Evolutionary conservation across 2,329 filamentous ascomycete genomes (phyloP).

Genomic region (Furcasterigmium sp.): DNA sequence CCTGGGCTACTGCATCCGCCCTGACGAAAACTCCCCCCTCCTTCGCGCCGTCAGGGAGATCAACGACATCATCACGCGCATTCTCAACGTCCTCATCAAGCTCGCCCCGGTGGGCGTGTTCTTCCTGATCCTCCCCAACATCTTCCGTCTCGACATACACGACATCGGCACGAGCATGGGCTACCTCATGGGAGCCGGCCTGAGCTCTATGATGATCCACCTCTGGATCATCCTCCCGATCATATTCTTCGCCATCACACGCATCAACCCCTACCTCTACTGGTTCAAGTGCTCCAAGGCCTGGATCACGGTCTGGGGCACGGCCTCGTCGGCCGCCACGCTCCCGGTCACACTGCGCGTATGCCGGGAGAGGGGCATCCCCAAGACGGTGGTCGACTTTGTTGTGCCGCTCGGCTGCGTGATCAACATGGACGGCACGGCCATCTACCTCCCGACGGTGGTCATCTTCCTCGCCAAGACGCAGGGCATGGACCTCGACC

Average conservation of each 20-base stretch:
- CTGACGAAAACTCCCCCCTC: conserved; percentile 24
- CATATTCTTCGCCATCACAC: conserved; percentile 32
- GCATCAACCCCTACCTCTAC: conserved; percentile 39
- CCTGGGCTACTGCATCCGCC: conserved; percentile 38
- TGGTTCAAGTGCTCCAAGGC: conserved; percentile 44
- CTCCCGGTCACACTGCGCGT: conserved; percentile 42
- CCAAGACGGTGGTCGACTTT: conserved; percentile 39
- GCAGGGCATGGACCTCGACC: conserved; percentile 36
- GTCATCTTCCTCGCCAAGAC: conserved; percentile 48
- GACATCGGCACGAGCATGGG: conserved; percentile 44
- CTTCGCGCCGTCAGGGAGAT: conserved; percentile 39
- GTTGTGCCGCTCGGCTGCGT: conserved; percentile 40
- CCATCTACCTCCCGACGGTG: conserved; percentile 49
- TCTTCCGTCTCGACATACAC: conserved; percentile 41
- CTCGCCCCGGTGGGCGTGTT: conserved; percentile 46
- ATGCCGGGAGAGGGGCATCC: conserved; percentile 27
- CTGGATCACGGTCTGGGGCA: conserved; percentile 51
- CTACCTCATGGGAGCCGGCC: conserved; percentile 39
- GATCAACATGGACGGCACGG: conserved; percentile 49
- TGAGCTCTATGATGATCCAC: conserved; percentile 41
- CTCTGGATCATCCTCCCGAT: conserved; percentile 39
- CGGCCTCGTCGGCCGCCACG: conserved; percentile 46
- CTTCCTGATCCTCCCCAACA: conserved; percentile 46
- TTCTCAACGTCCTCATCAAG: conserved; percentile 43
- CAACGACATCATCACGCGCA: conserved; percentile 38